Base-by-base conservation (phyloP, 352 stramenopile species). In the Blastocystis sp. region DNA sequence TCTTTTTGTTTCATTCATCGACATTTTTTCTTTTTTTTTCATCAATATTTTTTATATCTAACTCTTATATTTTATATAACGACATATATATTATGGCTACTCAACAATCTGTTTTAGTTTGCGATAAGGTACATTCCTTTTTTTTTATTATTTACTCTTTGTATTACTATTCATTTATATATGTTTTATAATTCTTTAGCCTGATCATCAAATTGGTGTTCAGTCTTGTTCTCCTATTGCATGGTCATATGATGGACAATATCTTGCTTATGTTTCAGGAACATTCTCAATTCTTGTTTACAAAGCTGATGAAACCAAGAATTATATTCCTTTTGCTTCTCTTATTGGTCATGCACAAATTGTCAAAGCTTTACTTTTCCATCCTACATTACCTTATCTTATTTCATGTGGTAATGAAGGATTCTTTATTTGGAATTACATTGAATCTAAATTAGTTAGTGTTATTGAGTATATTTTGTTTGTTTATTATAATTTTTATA, bases 141-240 rank as follows among this genome's bases (percentile, higher is more conserved):
- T n/a, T n/a, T n/a, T n/a, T n/a, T n/a, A n/a, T n/a, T n/a, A n/a
- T n/a, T n/a, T n/a, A n/a, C n/a, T n/a, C n/a, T n/a, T n/a, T n/a
- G n/a, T n/a, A n/a, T n/a, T n/a, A n/a, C n/a, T n/a, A n/a, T n/a
- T n/a, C n/a, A n/a, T n/a, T n/a, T n/a, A n/a, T n/a, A n/a, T n/a
- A n/a, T n/a, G n/a, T n/a, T n/a, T n/a, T n/a, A n/a, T n/a, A n/a
- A n/a, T n/a, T n/a, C n/a, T n/a, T n/a, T n/a, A n/a, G n/a, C n/a
- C n/a, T n/a, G 10, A 49, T 7, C 30, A 27, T 30, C 49, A 59
- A 30, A 59, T 59, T 27, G 49, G 49, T 47, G 49, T 59, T 1
- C 49, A 59, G 33, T 16, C 18, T 19, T 27, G 32, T 27, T 48
- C 49, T 28, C 49, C 49, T 2, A 7, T 59, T 5, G 31, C 19